Base-by-base conservation (phyloP, 2,329 filamentous ascomycete genomes). In the Diaporthe humulicola region DNA sequence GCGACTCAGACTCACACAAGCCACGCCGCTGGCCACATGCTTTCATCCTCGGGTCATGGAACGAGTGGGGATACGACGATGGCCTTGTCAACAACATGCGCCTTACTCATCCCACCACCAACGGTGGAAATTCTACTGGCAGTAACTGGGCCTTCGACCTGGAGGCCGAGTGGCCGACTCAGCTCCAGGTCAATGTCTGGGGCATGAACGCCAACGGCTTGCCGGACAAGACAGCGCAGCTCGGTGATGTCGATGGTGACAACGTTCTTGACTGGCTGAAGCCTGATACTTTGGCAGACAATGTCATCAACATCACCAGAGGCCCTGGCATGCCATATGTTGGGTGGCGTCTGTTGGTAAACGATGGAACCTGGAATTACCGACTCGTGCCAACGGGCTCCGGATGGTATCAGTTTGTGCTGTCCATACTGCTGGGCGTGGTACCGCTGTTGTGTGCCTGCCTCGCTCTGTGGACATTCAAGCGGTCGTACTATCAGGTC, bases 171-270 rank as follows among this genome's bases (percentile, higher is more conserved):
- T 93, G 90, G 88, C 91, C 91, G 8, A 87, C 88, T 3, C 83
- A 88, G 64, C 88, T 90, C 73, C 91, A 93, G 78, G 83, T 93
- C 74, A 93, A 93, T 77, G 86, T 92, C 7, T 93, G 92, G 91
- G 92, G 91, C 70, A 90, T 93, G 80, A 91, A 93, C 78, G 87
- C 88, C 0, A 88, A 92, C 80, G 90, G 90, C 28, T 83, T 89
- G 77, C 91, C 91, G 0, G 91, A 93, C 80, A 86, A 90, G 75
- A 88, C 87, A 10, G 87, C 85, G 73, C 87, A 91, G 2, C 89
- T 87, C 76, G 92, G 92, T 30, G 91, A 93, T 79, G 87, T 91
- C 19, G 89, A 93, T 78, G 84, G 85, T 36, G 90, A 92, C 78
- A 84, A 84, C 2, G 84, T 93, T 7, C 82, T 92, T n/a, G 91